Evolutionary conservation across 768 basidiomycete species (phyloP).

Genomic region (Tylopilus balloui): DNA sequence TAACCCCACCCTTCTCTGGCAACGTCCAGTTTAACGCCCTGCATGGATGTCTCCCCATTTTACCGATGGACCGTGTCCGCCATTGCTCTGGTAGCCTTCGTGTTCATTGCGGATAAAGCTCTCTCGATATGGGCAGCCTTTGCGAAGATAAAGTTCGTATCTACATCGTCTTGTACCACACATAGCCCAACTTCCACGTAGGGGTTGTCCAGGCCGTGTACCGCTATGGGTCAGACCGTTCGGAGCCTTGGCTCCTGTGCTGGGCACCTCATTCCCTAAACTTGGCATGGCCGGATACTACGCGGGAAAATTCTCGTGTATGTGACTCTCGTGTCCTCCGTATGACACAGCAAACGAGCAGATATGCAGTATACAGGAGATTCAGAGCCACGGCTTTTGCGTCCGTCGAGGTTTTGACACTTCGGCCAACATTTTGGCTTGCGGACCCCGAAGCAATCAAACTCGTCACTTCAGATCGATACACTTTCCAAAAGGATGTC

Average conservation of each 20-base stretch:
- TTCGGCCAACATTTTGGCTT: constrained; percentile 37
- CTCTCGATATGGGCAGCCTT: constrained; percentile 12
- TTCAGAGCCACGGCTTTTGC: constrained; percentile 38
- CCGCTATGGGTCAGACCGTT: constrained; percentile 34
- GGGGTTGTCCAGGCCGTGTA: constrained; percentile 11
- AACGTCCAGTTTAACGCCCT: neutral
- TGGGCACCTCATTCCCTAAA: constrained; percentile 35
- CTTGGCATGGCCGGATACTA: constrained; percentile 32
- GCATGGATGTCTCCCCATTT: constrained; percentile 5
- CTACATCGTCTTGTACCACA: neutral
- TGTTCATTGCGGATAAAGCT: constrained; percentile 4
- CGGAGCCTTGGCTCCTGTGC: constrained; percentile 19
- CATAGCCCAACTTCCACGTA: neutral
- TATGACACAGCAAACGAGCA: neutral
- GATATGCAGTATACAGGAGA: constrained; percentile 33
- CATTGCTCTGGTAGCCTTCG: constrained; percentile 7
- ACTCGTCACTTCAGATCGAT: constrained; percentile 29
- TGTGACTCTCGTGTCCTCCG: too few relatives aligned
- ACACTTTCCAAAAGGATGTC: constrained; percentile 39
- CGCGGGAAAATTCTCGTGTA: constrained; percentile 35
- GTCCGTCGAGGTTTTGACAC: constrained; percentile 31
- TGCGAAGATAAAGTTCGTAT: constrained; percentile 14
- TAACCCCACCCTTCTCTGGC: too few relatives aligned
- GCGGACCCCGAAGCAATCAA: constrained; percentile 43
- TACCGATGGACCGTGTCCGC: constrained; percentile 8